Evolutionary conservation across 768 basidiomycete genomes (phyloP).

Genomic region (Gautieria morchelliformis): DNA sequence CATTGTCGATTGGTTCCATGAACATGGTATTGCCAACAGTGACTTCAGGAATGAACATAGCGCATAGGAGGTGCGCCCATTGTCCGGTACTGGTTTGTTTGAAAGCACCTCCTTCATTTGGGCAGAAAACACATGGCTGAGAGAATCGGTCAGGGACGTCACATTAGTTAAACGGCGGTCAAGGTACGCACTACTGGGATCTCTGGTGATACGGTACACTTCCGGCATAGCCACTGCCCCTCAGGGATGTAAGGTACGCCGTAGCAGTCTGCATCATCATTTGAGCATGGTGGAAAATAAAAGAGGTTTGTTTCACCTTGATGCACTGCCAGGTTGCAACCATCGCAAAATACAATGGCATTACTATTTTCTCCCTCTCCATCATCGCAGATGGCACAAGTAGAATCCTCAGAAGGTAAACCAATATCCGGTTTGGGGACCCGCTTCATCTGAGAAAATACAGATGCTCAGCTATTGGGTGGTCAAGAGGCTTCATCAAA

Average conservation of each 20-base stretch:
- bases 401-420: constrained; percentile 90
- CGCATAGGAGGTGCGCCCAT: constrained; percentile 95
- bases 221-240: constrained; percentile 98
- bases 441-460: constrained; percentile 67
- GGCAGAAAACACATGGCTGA: constrained; percentile 91
- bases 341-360: constrained; percentile 98
- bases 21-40: constrained; percentile 89
- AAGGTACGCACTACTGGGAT: constrained; percentile 71
- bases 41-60: constrained; percentile 96
- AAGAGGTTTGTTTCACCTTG: constrained; percentile 55
- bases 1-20: constrained; percentile 94
- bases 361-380: constrained; percentile 98
- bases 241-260: constrained; percentile 99
- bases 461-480: not conserved
- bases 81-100: constrained; percentile 89
- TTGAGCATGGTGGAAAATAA: not conserved
- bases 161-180: not conserved
- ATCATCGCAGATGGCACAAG: constrained; percentile 95
- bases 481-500: not conserved
- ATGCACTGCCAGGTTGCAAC: constrained; percentile 98
- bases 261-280: constrained; percentile 69
- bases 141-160: not conserved
- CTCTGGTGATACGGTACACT: constrained; percentile 97
- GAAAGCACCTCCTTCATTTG: constrained; percentile 95
- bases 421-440: constrained; percentile 83